These are phyloP conservation scores for Graphiopsis chlorocephala DNA, from an alignment of 2,329 filamentous ascomycete genomes.

Conservation along the genomic window DNA sequence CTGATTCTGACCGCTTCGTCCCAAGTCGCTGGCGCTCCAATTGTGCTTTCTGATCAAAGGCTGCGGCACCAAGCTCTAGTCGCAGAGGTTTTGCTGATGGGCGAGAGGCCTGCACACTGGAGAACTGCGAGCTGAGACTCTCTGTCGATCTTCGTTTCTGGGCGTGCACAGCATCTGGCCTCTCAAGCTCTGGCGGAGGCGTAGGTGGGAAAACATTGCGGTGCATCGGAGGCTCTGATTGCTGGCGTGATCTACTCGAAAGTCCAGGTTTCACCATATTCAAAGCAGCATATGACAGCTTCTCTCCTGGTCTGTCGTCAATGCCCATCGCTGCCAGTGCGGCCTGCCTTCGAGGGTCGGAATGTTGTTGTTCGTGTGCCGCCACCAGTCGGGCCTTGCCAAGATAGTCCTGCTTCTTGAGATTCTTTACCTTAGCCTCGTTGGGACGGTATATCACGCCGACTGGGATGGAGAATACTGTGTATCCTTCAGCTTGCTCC, in stretches of 20 bases:
- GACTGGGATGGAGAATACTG: conserved; percentile 96
- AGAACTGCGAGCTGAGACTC: conserved; percentile 45
- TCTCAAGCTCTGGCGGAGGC: conserved; percentile 86
- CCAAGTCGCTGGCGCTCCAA: conserved; percentile 42
- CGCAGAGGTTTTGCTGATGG: conserved; percentile 46
- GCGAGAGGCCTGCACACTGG: conserved; percentile 38
- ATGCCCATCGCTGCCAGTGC: conserved; percentile 50
- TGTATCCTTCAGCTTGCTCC: conserved; percentile 95
- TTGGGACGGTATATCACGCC: conserved; percentile 94
- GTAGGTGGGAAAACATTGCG: conserved; percentile 93
- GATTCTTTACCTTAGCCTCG: conserved; percentile 95
- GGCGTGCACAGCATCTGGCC: conserved; percentile 26
- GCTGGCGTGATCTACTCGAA: conserved; percentile 70
- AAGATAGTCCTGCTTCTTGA: conserved; percentile 96
- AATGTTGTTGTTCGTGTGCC: conserved; percentile 45
- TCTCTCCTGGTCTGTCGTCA: conserved; percentile 79
- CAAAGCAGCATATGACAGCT: conserved; percentile 85
- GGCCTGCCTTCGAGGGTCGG: conserved; percentile 31
- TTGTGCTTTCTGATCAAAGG: conserved; percentile 42
- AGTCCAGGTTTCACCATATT: conserved; percentile 89
- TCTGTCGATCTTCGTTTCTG: conserved; percentile 37
- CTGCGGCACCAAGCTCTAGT: conserved; percentile 48
- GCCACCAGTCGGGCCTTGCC: conserved; percentile 94
- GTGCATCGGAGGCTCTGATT: conserved; percentile 76
- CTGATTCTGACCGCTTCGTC: conserved; percentile 40